These are phyloP conservation scores for Cytospora leucostoma DNA, from an alignment of 2,329 filamentous ascomycete genomes.

Conservation along the genomic window DNA sequence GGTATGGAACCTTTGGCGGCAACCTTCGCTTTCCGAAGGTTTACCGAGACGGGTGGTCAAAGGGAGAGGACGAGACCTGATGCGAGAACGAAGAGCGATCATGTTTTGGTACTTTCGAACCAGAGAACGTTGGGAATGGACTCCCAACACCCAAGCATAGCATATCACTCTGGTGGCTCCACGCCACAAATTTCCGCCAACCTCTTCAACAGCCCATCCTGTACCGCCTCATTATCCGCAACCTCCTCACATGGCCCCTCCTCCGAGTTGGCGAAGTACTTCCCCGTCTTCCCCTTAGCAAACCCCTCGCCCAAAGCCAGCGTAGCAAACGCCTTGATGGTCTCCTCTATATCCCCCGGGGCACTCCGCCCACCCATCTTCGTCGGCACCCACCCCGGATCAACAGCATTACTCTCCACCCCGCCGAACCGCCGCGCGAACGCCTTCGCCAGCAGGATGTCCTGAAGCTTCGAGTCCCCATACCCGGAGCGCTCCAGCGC, in stretches of 20 bases:
- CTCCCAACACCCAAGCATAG: too few species aligned
- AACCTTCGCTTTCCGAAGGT: too few species aligned
- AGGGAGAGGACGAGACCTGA: too few species aligned
- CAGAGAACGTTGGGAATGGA: too few species aligned
- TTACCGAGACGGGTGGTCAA: too few species aligned
- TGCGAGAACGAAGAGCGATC: too few species aligned
- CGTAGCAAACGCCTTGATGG: slow-evolving; percentile 49
- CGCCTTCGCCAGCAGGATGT: slow-evolving; percentile 56
- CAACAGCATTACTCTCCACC: slow-evolving; percentile 48
- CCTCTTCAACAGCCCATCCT: slow-evolving; percentile 46
- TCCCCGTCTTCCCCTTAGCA: slow-evolving; percentile 37
- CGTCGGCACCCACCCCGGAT: slow-evolving; percentile 57
- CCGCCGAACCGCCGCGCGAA: slow-evolving; percentile 48
- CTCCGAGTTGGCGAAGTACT: slow-evolving; percentile 42
- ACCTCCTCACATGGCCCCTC: slow-evolving; percentile 34
- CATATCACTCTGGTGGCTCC: slow-evolving; percentile 9
- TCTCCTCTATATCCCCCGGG: slow-evolving; percentile 48
- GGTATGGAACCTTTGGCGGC: too few species aligned
- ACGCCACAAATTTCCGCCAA: slow-evolving; percentile 37
- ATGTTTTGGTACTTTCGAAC: too few species aligned
- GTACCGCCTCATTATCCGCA: slow-evolving; percentile 42
- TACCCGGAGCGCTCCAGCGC: slow-evolving; percentile 45
- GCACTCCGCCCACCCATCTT: slow-evolving; percentile 55
- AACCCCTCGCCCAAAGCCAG: slow-evolving; percentile 45
- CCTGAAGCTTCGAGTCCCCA: slow-evolving; percentile 57